Evolutionary conservation across 495 filamentous ascomycete genomes (phyloP).

Genomic region (Cenococcum geophilum): DNA sequence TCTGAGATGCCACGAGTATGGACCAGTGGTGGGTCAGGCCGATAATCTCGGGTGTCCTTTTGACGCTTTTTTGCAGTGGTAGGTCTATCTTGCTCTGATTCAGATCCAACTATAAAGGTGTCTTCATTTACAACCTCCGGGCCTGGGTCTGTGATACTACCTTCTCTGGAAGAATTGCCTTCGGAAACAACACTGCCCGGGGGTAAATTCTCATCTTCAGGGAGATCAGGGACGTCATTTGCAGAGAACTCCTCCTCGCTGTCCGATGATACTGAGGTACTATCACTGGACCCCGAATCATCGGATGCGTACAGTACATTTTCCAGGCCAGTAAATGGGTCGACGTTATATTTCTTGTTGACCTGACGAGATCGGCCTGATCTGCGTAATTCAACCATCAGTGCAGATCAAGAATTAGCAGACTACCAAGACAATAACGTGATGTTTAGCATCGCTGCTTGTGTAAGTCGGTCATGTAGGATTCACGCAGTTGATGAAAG

Average conservation of each 20-base stretch:
- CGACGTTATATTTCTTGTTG: constrained; percentile 2
- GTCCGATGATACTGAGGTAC: neutral
- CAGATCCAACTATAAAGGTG: neutral
- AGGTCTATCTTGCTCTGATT: constrained; percentile 7
- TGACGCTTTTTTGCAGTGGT: neutral
- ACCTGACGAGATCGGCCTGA: neutral
- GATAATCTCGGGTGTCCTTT: neutral
- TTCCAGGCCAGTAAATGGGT: constrained; percentile 10
- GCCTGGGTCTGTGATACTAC: neutral
- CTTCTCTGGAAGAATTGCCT: constrained; percentile 1
- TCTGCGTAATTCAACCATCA: constrained; percentile 1
- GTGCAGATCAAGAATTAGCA: neutral
- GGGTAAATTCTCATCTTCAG: constrained; percentile 1
- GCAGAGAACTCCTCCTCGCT: constrained; percentile 7
- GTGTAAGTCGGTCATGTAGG: too few relatives aligned
- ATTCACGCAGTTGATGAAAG: too few relatives aligned
- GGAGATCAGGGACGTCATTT: neutral
- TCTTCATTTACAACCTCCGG: constrained; percentile 16
- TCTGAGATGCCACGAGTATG: constrained; percentile 1
- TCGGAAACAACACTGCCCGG: constrained; percentile 4
- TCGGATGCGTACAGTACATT: constrained; percentile 6
- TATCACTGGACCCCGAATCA: constrained; percentile 9
- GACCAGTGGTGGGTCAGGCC: too few relatives aligned
- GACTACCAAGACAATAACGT: neutral
- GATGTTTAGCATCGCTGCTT: too few relatives aligned